Evolutionary conservation across 129 eudicot genomes (phyloP).

Genomic region (Kitagawia praeruptora): DNA sequence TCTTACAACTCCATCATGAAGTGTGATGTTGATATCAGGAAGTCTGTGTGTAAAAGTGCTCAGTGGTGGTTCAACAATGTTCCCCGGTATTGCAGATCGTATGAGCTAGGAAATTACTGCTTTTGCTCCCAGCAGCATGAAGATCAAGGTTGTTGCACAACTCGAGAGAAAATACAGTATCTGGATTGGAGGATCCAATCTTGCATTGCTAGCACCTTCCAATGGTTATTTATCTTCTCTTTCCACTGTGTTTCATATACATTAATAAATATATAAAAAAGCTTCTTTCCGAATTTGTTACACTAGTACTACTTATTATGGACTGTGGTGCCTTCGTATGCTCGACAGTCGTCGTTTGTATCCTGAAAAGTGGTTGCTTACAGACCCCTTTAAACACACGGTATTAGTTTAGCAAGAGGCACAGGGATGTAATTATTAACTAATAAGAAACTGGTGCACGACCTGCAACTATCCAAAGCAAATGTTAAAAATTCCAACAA

Average conservation of each 20-base stretch:
- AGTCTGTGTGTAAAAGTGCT: slow-evolving; percentile 11
- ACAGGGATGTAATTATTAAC: no score
- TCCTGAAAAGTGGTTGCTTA: no score
- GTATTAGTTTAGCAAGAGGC: no score
- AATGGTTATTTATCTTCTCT: slow-evolving; percentile 5
- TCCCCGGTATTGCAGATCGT: slow-evolving; percentile 40
- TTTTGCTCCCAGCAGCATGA: slow-evolving; percentile 45
- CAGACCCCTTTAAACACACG: no score
- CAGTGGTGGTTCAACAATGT: slow-evolving; percentile 48
- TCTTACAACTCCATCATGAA: no score
- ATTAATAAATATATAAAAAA: no score
- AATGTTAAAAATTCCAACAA: no score
- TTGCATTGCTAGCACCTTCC: slow-evolving; percentile 49
- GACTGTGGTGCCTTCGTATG: no score
- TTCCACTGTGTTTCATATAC: background rate
- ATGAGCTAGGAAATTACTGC: slow-evolving; percentile 50
- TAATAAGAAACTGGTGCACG: no score
- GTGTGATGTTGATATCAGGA: no score
- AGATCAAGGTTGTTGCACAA: slow-evolving; percentile 43
- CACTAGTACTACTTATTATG: background rate
- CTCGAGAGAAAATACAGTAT: slow-evolving; percentile 41
- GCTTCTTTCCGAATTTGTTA: background rate
- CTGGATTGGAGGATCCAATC: slow-evolving; percentile 48
- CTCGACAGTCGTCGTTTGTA: no score
- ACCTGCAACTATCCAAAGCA: background rate